Conservation (phyloP, 2,329 filamentous ascomycete species). For the Mariannaea elegans region DNA sequence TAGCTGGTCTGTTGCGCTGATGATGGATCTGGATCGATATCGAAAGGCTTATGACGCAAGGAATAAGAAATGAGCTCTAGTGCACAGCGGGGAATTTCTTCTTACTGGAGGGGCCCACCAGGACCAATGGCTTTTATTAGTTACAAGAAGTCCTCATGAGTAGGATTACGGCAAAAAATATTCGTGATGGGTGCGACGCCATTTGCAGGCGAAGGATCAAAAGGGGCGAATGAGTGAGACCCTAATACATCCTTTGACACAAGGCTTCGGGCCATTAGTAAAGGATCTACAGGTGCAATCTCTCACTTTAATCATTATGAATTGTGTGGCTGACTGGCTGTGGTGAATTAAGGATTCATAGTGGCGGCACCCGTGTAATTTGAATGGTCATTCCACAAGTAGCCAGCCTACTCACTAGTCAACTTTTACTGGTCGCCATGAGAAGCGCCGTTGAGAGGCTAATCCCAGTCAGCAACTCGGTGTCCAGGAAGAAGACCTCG, state of each 20-base stretch:
- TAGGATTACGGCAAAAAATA: too few relatives aligned
- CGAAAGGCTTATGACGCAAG: conserved; percentile 19
- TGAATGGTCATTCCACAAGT: not conserved
- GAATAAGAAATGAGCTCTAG: conserved; percentile 6
- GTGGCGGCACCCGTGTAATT: not conserved
- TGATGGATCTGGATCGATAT: conserved; percentile 19
- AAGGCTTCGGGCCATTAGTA: too few relatives aligned
- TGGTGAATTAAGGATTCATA: not conserved
- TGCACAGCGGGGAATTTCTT: not conserved
- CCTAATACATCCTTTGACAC: too few relatives aligned
- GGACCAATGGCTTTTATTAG: too few relatives aligned
- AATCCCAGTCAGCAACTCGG: too few relatives aligned
- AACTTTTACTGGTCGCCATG: too few relatives aligned
- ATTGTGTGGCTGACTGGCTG: not conserved
- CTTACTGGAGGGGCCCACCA: too few relatives aligned
- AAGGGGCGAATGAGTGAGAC: not conserved
- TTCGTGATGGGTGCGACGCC: too few relatives aligned
- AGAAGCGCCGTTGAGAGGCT: too few relatives aligned
- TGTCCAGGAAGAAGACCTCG: not conserved
- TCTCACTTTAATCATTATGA: not conserved
- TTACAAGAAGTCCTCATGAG: too few relatives aligned
- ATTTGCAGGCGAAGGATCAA: too few relatives aligned
- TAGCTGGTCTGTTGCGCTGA: not conserved
- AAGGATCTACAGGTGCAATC: not conserved
- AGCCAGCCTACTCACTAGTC: too few relatives aligned